A percentile compares a stretch with the other conserved stretches of the same genome.
These are phyloP conservation scores for Paecilomyces sp. DNA, from an alignment of 2,329 filamentous ascomycete species.

Conservation along the genomic window DNA sequence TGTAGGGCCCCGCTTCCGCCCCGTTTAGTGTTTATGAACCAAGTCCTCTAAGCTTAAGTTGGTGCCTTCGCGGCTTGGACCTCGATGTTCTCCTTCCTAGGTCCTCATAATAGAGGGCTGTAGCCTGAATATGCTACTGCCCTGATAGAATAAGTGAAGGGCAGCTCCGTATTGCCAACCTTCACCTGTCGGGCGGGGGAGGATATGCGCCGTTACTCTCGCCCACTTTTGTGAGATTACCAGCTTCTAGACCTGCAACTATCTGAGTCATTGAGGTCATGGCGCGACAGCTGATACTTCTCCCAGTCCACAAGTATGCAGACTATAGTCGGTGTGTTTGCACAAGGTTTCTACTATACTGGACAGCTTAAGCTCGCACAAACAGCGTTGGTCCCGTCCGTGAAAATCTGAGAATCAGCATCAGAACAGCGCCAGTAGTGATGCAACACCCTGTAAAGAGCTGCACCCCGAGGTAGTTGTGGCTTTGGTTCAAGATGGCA, in stretches of 20 bases:
- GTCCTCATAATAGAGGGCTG: not conserved
- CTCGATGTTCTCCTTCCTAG: not conserved
- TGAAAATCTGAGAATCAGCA: constrained; percentile 22
- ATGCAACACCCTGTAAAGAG: constrained; percentile 33
- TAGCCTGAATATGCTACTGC: not conserved
- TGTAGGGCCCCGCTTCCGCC: not conserved
- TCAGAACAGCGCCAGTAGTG: constrained; percentile 16
- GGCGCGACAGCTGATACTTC: not conserved
- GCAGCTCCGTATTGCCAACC: not conserved
- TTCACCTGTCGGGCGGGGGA: not conserved
- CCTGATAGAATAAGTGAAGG: not conserved
- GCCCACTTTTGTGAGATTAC: not conserved
- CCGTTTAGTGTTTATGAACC: not conserved
- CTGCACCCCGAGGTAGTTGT: constrained; percentile 36
- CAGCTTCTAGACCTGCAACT: not conserved
- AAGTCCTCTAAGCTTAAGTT: not conserved
- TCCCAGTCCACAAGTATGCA: not conserved
- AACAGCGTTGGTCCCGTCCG: constrained; percentile 24
- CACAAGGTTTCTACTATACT: not conserved
- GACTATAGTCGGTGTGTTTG: not conserved
- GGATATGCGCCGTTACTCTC: not conserved
- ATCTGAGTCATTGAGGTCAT: not conserved
- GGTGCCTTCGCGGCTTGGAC: not conserved
- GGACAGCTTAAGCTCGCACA: constrained; percentile 17
- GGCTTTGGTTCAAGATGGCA: constrained; percentile 42